A percentile compares a stretch with the other conserved stretches of the same genome.
Conservation (phyloP, 805 yeast genomes). For the Lachancea nothofagi region DNA sequence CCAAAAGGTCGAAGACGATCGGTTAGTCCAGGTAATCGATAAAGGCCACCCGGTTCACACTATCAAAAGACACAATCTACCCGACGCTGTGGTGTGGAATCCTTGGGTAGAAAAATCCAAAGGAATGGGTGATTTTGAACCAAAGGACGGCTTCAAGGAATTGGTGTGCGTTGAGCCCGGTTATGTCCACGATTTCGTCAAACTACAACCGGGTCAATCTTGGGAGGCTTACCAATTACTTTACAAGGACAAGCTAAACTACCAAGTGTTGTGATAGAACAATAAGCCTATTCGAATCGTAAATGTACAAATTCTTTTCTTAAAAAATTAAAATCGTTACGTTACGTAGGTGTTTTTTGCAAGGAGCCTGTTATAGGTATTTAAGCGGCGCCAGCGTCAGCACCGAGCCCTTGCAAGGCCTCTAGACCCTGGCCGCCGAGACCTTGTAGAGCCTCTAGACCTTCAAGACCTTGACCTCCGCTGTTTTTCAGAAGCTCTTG, state of each 20-base stretch:
- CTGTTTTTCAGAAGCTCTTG: constrained; percentile 8
- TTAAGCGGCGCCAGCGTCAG: background rate
- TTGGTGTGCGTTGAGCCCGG: constrained; percentile 98
- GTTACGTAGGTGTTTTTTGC: too few relatives aligned
- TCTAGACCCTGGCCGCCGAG: constrained; percentile 1
- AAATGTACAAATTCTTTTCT: too few relatives aligned
- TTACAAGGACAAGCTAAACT: constrained; percentile 53
- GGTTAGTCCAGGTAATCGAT: constrained; percentile 61
- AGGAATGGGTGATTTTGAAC: constrained; percentile 83
- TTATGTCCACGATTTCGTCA: constrained; percentile 62
- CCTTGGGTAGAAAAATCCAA: constrained; percentile 87
- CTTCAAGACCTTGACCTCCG: constrained; percentile 9
- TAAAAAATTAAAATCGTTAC: background rate
- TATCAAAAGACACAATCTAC: constrained; percentile 56
- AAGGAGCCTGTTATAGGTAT: too few relatives aligned
- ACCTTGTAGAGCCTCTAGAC: constrained; percentile 7
- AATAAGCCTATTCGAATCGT: background rate
- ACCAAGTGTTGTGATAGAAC: constrained; percentile 43
- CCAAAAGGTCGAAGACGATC: constrained; percentile 49
- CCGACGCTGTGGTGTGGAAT: constrained; percentile 88
- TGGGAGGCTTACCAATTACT: constrained; percentile 70
- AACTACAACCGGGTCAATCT: constrained; percentile 59
- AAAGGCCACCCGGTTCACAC: constrained; percentile 68
- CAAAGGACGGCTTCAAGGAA: constrained; percentile 72
- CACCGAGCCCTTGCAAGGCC: too few relatives aligned